These are phyloP conservation scores for Microglena sp. DNA, from an alignment of 139 green algal genomes.

Conservation along the genomic window DNA sequence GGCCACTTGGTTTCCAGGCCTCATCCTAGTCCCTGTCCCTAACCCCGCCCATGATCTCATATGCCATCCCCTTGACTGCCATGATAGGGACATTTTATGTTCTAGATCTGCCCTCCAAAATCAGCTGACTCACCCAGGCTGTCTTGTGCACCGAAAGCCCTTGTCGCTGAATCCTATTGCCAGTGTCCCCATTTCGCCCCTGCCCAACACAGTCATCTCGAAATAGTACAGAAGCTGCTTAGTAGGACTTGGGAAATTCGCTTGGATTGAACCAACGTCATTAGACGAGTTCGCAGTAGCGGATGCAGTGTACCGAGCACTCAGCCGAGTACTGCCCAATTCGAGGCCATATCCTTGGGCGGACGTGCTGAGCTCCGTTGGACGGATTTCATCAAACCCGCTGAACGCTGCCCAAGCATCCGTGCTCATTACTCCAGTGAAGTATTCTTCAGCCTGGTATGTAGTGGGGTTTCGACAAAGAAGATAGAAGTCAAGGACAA, in stretches of 20 bases:
- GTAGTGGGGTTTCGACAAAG: too few relatives aligned
- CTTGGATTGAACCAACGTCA: slow-evolving; percentile 59
- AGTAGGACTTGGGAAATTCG: slow-evolving; percentile 53
- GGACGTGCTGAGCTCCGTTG: slow-evolving; percentile 14
- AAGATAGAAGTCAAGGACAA: too few relatives aligned
- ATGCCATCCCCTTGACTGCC: background rate
- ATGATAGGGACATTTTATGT: too few relatives aligned
- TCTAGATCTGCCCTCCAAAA: too few relatives aligned
- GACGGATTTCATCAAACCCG: slow-evolving; percentile 26
- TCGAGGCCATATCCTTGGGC: slow-evolving; percentile 37
- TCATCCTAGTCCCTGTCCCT: background rate
- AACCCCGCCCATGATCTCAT: background rate
- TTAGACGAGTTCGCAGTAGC: slow-evolving; percentile 49
- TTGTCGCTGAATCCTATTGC: slow-evolving; percentile 66
- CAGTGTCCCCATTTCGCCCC: slow-evolving; percentile 48
- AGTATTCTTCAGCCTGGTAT: too few relatives aligned
- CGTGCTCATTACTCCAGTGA: too few relatives aligned
- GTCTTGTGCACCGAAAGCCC: slow-evolving; percentile 57
- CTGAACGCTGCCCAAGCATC: too few relatives aligned
- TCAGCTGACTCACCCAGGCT: slow-evolving; percentile 69
- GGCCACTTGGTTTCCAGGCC: background rate
- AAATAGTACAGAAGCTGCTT: slow-evolving; percentile 71
- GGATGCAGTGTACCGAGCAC: slow-evolving; percentile 55
- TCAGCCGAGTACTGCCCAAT: slow-evolving; percentile 62
- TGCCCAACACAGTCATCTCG: slow-evolving; percentile 60